phyloP scores from a whole-genome alignment of 1,139 yeast species.

The Suhomyces yuchorum region DNA sequence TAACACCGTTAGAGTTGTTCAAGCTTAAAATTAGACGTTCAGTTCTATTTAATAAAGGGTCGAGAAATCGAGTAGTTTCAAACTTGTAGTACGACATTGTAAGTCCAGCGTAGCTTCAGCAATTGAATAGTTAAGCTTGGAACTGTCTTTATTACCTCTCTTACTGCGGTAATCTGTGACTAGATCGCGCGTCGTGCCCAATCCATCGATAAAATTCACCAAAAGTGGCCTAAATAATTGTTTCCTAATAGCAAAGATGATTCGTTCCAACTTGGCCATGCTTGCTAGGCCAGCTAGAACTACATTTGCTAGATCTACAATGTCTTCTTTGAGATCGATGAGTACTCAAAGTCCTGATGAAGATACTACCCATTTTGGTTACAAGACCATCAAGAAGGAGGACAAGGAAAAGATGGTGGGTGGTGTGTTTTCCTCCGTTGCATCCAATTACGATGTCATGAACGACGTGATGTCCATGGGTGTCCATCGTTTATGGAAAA shows the following conservation, averaged over 20 bases:
- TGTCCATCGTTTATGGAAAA: conserved; percentile 92
- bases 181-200: conserved; percentile 1
- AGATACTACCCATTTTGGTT: conserved; percentile 88
- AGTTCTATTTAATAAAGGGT: conserved; percentile 8
- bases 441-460: conserved; percentile 92
- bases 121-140: too few relatives aligned
- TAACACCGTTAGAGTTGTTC: conserved; percentile 85
- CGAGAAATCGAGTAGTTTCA: conserved; percentile 3
- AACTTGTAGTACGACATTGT: not conserved
- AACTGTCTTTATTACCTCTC: too few relatives aligned
- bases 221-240: not conserved
- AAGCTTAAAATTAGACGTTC: conserved; percentile 35
- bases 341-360: conserved; percentile 14
- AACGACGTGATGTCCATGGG: conserved; percentile 98
- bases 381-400: conserved; percentile 73
- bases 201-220: conserved; percentile 3
- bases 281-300: conserved; percentile 5
- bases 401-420: conserved; percentile 88
- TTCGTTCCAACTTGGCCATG: conserved; percentile 4
- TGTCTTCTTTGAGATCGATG: conserved; percentile 4
- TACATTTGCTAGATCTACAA: conserved; percentile 1
- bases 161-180: too few relatives aligned
- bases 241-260: not conserved
- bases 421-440: conserved; percentile 91
- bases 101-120: too few relatives aligned